Conservation (phyloP, 73 alveolate genomes). For the Tetrahymena malaccensis region DNA sequence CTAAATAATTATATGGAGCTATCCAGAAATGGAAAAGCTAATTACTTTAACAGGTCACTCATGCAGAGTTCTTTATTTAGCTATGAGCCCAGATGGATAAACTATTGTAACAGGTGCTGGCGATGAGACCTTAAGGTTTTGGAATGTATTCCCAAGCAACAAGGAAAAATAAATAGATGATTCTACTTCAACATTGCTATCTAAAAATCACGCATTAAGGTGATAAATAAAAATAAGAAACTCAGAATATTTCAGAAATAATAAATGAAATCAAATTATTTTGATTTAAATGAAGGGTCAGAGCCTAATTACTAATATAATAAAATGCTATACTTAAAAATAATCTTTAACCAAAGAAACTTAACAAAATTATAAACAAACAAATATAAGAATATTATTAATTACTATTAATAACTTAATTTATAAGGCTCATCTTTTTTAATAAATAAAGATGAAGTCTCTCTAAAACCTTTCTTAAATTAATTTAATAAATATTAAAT, state of each 20-base stretch:
- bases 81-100: slow-evolving; percentile 94
- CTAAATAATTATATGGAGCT: slow-evolving; percentile 88
- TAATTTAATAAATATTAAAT: too few relatives aligned
- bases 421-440: too few relatives aligned
- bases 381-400: too few relatives aligned
- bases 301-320: neutral
- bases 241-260: neutral
- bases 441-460: too few relatives aligned
- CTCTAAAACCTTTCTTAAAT: neutral
- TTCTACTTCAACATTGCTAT: neutral
- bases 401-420: too few relatives aligned
- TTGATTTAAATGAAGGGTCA: neutral
- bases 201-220: neutral
- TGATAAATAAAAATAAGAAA: neutral
- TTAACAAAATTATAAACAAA: neutral
- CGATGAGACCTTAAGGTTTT: slow-evolving; percentile 97
- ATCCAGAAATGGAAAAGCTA: slow-evolving; percentile 87
- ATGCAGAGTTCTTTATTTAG: slow-evolving; percentile 81
- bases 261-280: neutral
- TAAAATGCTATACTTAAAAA: neutral
- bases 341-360: neutral
- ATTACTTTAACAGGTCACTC: slow-evolving; percentile 82
- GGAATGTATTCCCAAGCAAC: slow-evolving; percentile 83
- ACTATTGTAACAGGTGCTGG: slow-evolving; percentile 97
- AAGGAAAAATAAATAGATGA: neutral